These are phyloP conservation scores for Asterochloris sp. DNA, from an alignment of 139 green algal species.

Conservation along the genomic window DNA sequence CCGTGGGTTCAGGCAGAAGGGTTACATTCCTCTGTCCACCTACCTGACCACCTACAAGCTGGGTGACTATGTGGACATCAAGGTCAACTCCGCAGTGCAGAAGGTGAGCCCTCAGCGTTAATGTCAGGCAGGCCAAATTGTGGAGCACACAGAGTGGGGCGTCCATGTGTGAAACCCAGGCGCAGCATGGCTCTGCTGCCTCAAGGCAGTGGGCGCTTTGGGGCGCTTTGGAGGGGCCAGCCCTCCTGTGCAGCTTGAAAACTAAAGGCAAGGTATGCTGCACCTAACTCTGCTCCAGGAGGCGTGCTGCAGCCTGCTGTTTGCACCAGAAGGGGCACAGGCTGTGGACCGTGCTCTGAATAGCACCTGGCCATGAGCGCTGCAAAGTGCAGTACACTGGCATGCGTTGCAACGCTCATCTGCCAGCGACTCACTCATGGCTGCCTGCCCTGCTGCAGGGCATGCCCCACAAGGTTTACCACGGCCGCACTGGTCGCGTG, in stretches of 20 bases:
- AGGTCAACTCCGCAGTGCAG: slow-evolving; percentile 94
- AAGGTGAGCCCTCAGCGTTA: slow-evolving; percentile 53
- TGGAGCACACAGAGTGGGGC: too few species aligned
- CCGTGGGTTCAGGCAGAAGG: slow-evolving; percentile 71
- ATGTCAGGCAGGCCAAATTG: background rate
- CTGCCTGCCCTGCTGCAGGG: slow-evolving; percentile 55
- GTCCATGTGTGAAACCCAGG: too few species aligned
- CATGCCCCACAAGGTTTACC: slow-evolving; percentile 99
- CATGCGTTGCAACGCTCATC: background rate
- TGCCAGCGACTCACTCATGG: background rate
- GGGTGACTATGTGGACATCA: slow-evolving; percentile 98
- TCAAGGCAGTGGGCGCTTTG: too few species aligned
- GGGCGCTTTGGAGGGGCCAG: too few species aligned
- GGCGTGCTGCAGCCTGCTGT: background rate
- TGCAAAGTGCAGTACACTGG: background rate
- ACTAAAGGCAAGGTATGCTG: too few species aligned
- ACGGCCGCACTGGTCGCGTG: slow-evolving; percentile 91
- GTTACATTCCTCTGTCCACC: slow-evolving; percentile 83
- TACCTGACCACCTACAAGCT: slow-evolving; percentile 96
- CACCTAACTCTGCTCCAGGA: too few species aligned
- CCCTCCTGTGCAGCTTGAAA: too few species aligned
- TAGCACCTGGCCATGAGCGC: background rate
- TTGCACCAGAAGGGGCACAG: background rate
- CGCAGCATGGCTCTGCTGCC: too few species aligned
- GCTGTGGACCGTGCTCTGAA: background rate